Evolutionary conservation across 2,329 filamentous ascomycete species (phyloP).

Genomic region (Botrytis porri): DNA sequence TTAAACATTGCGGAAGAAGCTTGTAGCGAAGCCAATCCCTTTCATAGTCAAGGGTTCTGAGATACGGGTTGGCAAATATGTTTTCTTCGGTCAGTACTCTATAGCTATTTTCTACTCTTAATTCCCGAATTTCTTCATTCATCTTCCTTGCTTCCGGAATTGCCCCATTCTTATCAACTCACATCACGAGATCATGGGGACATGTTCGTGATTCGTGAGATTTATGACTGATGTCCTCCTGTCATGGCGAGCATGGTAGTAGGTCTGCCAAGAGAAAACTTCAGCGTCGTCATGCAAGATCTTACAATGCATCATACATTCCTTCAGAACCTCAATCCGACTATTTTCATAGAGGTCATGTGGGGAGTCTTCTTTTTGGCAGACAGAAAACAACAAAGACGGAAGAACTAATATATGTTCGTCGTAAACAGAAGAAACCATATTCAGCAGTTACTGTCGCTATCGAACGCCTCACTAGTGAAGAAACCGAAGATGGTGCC

Average conservation of each 20-base stretch:
- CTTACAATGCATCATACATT: constrained; percentile 14
- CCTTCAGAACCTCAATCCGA: constrained; percentile 10
- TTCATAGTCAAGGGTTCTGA: constrained; percentile 10
- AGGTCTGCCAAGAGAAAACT: constrained; percentile 12
- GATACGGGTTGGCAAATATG: constrained; percentile 20
- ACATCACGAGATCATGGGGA: constrained; percentile 16
- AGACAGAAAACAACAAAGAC: constrained; percentile 16
- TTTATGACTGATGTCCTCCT: constrained; percentile 11
- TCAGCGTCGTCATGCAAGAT: constrained; percentile 13
- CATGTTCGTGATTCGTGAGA: constrained; percentile 1
- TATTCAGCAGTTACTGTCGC: constrained; percentile 93
- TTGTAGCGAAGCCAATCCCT: constrained; percentile 20
- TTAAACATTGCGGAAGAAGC: constrained; percentile 12
- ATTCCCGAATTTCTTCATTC: not conserved
- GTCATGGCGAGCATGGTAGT: constrained; percentile 1
- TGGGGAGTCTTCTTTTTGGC: constrained; percentile 11
- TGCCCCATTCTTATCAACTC: constrained; percentile 12
- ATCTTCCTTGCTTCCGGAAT: not conserved
- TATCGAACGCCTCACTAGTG: constrained; percentile 85
- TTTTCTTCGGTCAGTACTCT: constrained; percentile 27
- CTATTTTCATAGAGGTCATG: constrained; percentile 16
- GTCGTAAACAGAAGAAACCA: constrained; percentile 64
- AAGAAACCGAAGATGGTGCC: constrained; percentile 87
- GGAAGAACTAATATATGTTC: constrained; percentile 15
- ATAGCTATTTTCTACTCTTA: not conserved